phyloP scores from a whole-genome alignment of 352 stramenopile genomes.

The Thalassiosira hispida region DNA sequence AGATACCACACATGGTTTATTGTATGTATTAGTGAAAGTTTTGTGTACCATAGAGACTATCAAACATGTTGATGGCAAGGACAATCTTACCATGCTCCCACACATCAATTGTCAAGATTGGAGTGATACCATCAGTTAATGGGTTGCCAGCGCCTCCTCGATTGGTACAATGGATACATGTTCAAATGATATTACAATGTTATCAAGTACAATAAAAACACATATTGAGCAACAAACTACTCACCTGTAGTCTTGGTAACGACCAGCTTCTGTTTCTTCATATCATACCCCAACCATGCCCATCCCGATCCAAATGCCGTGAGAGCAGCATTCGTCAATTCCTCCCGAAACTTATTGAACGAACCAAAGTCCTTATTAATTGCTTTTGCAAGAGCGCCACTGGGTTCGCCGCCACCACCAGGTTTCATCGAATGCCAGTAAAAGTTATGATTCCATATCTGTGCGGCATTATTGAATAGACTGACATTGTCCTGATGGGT shows the following conservation, averaged over 20 bases:
- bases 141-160: slow-evolving; percentile 70
- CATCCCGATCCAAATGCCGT: slow-evolving; percentile 94
- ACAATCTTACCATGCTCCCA: slow-evolving; percentile 87
- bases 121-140: slow-evolving; percentile 85
- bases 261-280: slow-evolving; percentile 59
- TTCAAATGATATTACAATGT: not conserved
- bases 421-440: slow-evolving; percentile 92
- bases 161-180: not conserved
- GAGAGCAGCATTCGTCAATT: slow-evolving; percentile 90
- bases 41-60: not conserved
- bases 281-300: slow-evolving; percentile 94
- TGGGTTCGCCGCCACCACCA: slow-evolving; percentile 54
- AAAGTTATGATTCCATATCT: slow-evolving; percentile 82
- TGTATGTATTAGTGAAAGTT: not conserved
- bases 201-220: slow-evolving; percentile 1
- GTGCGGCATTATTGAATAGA: slow-evolving; percentile 64
- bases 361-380: slow-evolving; percentile 92
- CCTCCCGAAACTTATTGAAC: slow-evolving; percentile 89
- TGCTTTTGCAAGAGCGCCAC: slow-evolving; percentile 85
- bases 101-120: slow-evolving; percentile 94
- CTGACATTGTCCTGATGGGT: slow-evolving; percentile 24
- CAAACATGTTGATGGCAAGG: not conserved
- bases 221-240: not conserved
- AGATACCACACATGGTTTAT: slow-evolving; percentile 1
- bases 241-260: slow-evolving; percentile 60